Conservation (phyloP, 805 yeast genomes). For the Barnettozyma siamensis region DNA sequence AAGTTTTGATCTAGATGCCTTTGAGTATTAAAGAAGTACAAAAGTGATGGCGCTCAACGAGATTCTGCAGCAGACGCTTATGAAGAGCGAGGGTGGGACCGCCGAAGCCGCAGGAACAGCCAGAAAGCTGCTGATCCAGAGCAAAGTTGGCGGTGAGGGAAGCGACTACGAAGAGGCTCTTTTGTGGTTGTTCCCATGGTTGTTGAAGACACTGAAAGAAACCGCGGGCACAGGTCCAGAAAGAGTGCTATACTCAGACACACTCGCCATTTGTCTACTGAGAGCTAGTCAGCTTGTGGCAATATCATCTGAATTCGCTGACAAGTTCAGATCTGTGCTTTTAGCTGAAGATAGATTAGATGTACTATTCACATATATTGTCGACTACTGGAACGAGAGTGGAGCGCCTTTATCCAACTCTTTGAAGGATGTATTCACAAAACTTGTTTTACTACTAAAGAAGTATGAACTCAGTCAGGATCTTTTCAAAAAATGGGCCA, state of each 20-base stretch:
- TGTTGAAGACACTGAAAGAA: conserved; percentile 28
- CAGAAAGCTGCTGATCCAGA: conserved; percentile 13
- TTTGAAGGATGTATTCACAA: conserved; percentile 51
- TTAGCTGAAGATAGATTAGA: conserved; percentile 20
- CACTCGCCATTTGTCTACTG: conserved; percentile 58
- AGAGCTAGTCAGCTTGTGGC: conserved; percentile 41
- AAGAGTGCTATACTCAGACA: conserved; percentile 47
- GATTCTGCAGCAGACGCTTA: not conserved
- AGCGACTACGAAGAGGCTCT: conserved; percentile 13
- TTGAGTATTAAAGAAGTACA: not conserved
- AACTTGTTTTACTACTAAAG: conserved; percentile 40
- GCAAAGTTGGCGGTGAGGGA: conserved; percentile 9
- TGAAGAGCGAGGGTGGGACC: not conserved
- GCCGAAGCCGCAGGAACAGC: not conserved
- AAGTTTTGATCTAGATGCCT: not conserved
- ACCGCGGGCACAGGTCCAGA: conserved; percentile 32
- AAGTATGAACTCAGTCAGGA: conserved; percentile 18
- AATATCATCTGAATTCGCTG: conserved; percentile 11
- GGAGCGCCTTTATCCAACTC: conserved; percentile 70
- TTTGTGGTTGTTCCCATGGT: conserved; percentile 19
- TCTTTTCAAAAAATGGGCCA: conserved; percentile 41
- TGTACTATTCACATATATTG: conserved; percentile 44
- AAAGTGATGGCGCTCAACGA: not conserved
- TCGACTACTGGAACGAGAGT: conserved; percentile 67
- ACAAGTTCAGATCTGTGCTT: conserved; percentile 7